phyloP scores from a whole-genome alignment of 2,329 filamentous ascomycete genomes.

The Xylariaceae sp. region DNA sequence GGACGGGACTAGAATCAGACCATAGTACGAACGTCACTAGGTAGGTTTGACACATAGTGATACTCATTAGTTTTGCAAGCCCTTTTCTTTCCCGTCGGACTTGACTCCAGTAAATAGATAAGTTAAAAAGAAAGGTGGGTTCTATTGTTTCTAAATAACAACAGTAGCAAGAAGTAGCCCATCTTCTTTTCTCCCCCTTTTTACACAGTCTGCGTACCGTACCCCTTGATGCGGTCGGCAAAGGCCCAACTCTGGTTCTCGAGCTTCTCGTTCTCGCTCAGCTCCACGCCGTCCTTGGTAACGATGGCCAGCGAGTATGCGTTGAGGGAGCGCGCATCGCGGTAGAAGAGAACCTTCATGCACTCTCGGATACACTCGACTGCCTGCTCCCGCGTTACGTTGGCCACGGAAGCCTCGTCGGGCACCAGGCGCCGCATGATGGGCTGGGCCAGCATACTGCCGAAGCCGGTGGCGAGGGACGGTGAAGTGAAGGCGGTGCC shows the following conservation, averaged over 20 bases:
- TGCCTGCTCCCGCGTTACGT: conserved; percentile 71
- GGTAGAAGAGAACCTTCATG: conserved; percentile 98
- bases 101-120: too few relatives aligned
- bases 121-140: neutral
- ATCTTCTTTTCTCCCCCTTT: neutral
- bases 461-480: conserved; percentile 87
- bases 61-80: too few relatives aligned
- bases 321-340: conserved; percentile 89
- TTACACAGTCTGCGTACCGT: conserved; percentile 75
- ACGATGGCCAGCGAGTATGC: conserved; percentile 87
- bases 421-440: conserved; percentile 79
- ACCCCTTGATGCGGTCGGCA: conserved; percentile 89
- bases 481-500: conserved; percentile 88
- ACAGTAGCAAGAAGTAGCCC: neutral
- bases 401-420: conserved; percentile 70
- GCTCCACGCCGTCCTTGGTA: conserved; percentile 79
- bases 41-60: too few relatives aligned
- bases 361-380: conserved; percentile 80
- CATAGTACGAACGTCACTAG: too few relatives aligned
- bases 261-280: conserved; percentile 79
- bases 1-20: too few relatives aligned
- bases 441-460: conserved; percentile 85
- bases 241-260: conserved; percentile 98
- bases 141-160: neutral
- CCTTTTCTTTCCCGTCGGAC: too few relatives aligned